Evolutionary conservation across 2,329 filamentous ascomycete genomes (phyloP).

Genomic region (Venturia pyrina): DNA sequence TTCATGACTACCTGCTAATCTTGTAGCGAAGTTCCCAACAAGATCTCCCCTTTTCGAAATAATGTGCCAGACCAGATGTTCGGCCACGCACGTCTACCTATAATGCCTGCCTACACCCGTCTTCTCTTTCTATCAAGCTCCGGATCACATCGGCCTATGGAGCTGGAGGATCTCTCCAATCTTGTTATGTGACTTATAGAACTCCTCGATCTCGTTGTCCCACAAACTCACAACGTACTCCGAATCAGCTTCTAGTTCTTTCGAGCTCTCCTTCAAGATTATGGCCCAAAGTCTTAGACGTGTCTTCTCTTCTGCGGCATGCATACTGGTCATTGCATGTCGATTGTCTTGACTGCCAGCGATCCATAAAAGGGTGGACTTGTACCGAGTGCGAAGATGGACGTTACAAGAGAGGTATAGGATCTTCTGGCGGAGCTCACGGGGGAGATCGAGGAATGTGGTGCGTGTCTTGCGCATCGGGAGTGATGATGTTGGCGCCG

Average conservation of each 20-base stretch:
- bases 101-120: not conserved
- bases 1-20: too few relatives aligned
- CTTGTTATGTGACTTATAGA: too few relatives aligned
- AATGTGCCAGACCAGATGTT: not conserved
- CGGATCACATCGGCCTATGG: too few relatives aligned
- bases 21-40: too few relatives aligned
- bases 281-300: not conserved
- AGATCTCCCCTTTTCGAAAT: too few relatives aligned
- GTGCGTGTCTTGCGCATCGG: not conserved
- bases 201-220: not conserved
- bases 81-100: not conserved
- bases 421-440: too few relatives aligned
- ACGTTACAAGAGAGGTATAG: too few relatives aligned
- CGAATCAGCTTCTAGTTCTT: not conserved
- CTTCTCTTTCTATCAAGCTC: not conserved
- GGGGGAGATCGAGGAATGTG: not conserved
- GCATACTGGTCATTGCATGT: not conserved
- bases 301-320: not conserved
- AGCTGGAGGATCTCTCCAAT: too few relatives aligned
- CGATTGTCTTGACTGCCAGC: too few relatives aligned
- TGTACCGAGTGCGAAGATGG: too few relatives aligned
- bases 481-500: too few relatives aligned
- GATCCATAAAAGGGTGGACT: too few relatives aligned
- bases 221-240: not conserved
- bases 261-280: not conserved